Evolutionary conservation across 2,329 filamentous ascomycete genomes (phyloP).

Genomic region (Talaromyces sp.): DNA sequence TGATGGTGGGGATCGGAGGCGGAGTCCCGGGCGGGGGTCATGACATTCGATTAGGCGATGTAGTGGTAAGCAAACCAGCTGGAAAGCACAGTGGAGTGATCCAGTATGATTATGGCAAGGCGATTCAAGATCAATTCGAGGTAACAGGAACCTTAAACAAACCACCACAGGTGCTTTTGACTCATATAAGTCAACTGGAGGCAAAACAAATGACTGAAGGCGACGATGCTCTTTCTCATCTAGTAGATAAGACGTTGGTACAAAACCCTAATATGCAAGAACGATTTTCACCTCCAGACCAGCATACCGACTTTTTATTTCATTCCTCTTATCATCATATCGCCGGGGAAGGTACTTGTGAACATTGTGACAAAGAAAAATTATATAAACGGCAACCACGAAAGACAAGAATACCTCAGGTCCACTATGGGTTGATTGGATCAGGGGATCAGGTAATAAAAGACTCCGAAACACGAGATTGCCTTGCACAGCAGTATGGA

Average conservation of each 20-base stretch:
- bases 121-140: not conserved
- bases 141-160: not conserved
- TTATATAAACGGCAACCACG: not conserved
- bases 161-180: not conserved
- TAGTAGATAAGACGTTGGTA: not conserved
- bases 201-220: not conserved
- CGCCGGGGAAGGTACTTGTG: not conserved
- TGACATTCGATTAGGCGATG: constrained; percentile 27
- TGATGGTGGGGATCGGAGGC: constrained; percentile 23
- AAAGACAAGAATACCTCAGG: not conserved
- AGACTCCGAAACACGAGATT: not conserved
- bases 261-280: not conserved
- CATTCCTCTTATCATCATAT: not conserved
- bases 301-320: not conserved
- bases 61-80: constrained; percentile 25
- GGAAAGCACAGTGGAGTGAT: constrained; percentile 6
- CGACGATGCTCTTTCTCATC: not conserved
- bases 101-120: not conserved
- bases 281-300: not conserved
- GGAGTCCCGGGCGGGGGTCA: constrained; percentile 13
- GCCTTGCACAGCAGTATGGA: constrained; percentile 2
- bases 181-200: not conserved
- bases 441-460: not conserved
- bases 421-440: constrained; percentile 1
- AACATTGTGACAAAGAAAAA: not conserved